These are phyloP conservation scores for Pythium coloratum DNA, from an alignment of 352 stramenopile genomes.

Conservation along the genomic window DNA sequence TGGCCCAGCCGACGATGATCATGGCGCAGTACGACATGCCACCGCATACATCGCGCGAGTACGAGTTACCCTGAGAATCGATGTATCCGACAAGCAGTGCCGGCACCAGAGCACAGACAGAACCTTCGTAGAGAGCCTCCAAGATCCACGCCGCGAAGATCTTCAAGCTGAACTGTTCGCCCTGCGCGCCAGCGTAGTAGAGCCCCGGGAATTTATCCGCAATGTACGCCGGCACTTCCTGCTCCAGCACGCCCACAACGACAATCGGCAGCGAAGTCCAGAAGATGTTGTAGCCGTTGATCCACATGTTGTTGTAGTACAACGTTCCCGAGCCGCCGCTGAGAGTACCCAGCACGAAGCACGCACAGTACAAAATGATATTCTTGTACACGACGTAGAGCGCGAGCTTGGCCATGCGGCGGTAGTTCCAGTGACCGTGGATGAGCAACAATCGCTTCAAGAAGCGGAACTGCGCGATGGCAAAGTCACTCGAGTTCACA, in stretches of 20 bases:
- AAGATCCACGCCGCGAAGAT: slow-evolving; percentile 84
- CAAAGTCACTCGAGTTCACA: slow-evolving; percentile 98
- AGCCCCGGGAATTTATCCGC: slow-evolving; percentile 78
- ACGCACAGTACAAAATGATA: slow-evolving; percentile 85
- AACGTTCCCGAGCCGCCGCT: slow-evolving; percentile 76
- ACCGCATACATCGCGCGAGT: slow-evolving; percentile 68
- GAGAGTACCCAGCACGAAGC: slow-evolving; percentile 88
- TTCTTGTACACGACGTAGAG: slow-evolving; percentile 99
- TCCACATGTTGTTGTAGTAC: slow-evolving; percentile 90
- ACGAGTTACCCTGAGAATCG: slow-evolving; percentile 60
- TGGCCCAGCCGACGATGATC: slow-evolving; percentile 79
- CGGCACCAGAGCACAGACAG: slow-evolving; percentile 68
- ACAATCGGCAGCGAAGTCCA: slow-evolving; percentile 93
- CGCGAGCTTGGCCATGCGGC: slow-evolving; percentile 94
- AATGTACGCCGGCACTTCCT: slow-evolving; percentile 71
- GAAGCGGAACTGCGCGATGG: slow-evolving; percentile 98
- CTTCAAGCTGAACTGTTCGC: slow-evolving; percentile 77
- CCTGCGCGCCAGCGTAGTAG: slow-evolving; percentile 77
- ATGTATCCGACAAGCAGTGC: slow-evolving; percentile 56
- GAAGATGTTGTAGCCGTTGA: slow-evolving; percentile 97
- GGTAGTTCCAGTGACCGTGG: slow-evolving; percentile 99
- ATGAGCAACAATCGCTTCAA: slow-evolving; percentile 95
- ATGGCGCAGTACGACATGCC: slow-evolving; percentile 77
- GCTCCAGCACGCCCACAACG: slow-evolving; percentile 77
- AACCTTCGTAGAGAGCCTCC: slow-evolving; percentile 77